Conservation (phyloP, 331 rosid genomes). For the Saraca asoca region DNA sequence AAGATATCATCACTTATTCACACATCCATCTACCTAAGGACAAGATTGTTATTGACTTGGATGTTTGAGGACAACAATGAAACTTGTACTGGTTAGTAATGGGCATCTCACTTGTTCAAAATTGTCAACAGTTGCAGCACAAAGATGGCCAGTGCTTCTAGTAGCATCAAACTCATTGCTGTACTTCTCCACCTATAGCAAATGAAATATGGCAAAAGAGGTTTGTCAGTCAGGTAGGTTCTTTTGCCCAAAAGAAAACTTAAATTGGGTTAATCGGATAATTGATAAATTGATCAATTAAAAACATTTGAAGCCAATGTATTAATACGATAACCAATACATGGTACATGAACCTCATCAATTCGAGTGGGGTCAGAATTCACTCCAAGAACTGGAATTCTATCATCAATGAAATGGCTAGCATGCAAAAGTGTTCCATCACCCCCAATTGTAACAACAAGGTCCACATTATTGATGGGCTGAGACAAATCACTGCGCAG, state of each 20-base stretch:
- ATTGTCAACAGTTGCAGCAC: conserved; percentile 72
- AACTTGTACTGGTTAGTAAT: conserved; percentile 12
- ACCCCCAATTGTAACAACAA: conserved; percentile 86
- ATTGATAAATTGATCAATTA: background rate
- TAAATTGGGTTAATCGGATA: conserved; percentile 4
- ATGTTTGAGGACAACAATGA: background rate
- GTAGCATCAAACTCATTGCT: conserved; percentile 69
- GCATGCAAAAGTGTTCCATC: conserved; percentile 93
- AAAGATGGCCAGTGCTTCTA: conserved; percentile 90
- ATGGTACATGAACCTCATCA: conserved; percentile 60
- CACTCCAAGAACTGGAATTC: conserved; percentile 83
- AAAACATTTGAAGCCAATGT: conserved; percentile 15
- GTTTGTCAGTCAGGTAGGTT: conserved; percentile 20
- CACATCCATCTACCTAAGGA: conserved; percentile 5
- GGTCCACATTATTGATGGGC: conserved; percentile 72
- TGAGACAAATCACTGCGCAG: conserved; percentile 46
- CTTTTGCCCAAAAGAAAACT: conserved; percentile 15
- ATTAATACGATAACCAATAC: conserved; percentile 18
- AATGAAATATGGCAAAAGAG: conserved; percentile 32
- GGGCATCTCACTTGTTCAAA: conserved; percentile 70
- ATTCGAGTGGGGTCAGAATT: conserved; percentile 88
- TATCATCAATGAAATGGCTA: conserved; percentile 78
- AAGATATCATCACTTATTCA: background rate
- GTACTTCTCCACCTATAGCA: conserved; percentile 62
- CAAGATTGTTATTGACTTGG: background rate